These are phyloP conservation scores for Omphalea diandra DNA, from an alignment of 441 rosid genomes.

Conservation along the genomic window DNA sequence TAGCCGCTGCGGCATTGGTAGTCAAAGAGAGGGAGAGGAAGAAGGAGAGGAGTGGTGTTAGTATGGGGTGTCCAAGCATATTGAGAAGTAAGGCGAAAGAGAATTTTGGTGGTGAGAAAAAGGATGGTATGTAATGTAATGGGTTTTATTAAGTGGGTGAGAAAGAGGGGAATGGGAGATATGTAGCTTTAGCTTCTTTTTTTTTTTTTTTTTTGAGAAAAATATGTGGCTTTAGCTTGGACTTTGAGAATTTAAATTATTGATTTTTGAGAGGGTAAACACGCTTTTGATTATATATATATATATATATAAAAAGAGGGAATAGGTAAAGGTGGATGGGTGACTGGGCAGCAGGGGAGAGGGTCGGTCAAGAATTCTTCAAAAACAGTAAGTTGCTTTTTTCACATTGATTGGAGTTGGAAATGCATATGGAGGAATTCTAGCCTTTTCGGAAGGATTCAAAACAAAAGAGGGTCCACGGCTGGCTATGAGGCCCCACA, in stretches of 20 bases:
- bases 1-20: conserved; percentile 27
- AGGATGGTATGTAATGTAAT: conserved; percentile 8
- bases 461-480: too few relatives aligned
- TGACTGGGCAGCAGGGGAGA: conserved; percentile 9
- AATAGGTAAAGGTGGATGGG: not conserved
- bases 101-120: conserved; percentile 5
- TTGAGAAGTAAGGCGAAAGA: too few relatives aligned
- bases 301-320: not conserved
- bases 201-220: too few relatives aligned
- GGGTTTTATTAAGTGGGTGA: not conserved
- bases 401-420: too few relatives aligned
- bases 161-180: conserved; percentile 16
- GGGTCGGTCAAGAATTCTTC: conserved; percentile 23
- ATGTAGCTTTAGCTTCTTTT: conserved; percentile 12
- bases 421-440: too few relatives aligned
- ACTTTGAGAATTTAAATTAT: conserved; percentile 8
- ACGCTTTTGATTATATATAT: conserved; percentile 21
- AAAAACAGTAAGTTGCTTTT: not conserved
- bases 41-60: too few relatives aligned
- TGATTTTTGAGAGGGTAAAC: not conserved
- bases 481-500: too few relatives aligned
- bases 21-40: conserved; percentile 5
- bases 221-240: too few relatives aligned
- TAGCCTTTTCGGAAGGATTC: too few relatives aligned
- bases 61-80: not conserved